phyloP scores from a whole-genome alignment of 169 alveolate species.

The Eimeria praecox region DNA sequence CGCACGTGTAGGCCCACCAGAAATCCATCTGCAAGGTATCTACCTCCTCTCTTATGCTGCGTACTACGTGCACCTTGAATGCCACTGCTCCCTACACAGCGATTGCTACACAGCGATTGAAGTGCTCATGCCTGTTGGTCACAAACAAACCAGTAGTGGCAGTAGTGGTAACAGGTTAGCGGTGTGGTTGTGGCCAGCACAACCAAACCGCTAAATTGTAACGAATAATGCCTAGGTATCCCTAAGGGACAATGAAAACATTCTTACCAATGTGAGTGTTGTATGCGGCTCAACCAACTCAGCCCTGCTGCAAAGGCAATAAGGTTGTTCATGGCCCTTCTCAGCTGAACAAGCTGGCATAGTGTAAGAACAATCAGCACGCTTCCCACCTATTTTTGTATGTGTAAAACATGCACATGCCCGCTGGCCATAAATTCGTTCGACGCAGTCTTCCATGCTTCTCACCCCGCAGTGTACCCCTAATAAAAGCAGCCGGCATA shows the following conservation, averaged over 20 bases:
- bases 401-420: not conserved
- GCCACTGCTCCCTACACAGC: too few relatives aligned
- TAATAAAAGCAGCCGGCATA: not conserved
- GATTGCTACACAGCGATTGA: too few relatives aligned
- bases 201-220: too few relatives aligned
- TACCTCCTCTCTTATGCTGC: too few relatives aligned
- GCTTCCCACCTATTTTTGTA: not conserved
- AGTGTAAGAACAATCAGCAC: not conserved
- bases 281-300: not conserved
- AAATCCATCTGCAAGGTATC: not conserved
- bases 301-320: not conserved
- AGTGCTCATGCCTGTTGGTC: not conserved
- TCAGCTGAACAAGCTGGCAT: not conserved
- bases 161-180: too few relatives aligned
- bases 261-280: not conserved
- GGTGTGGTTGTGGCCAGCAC: too few relatives aligned
- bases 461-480: not conserved
- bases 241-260: not conserved
- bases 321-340: not conserved
- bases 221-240: too few relatives aligned
- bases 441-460: not conserved
- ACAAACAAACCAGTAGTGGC: not conserved
- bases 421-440: too few relatives aligned
- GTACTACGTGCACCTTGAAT: not conserved
- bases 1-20: not conserved